Evolutionary conservation across 2,329 filamentous ascomycete species (phyloP).

Genomic region (Trichophyton schoenleinii): DNA sequence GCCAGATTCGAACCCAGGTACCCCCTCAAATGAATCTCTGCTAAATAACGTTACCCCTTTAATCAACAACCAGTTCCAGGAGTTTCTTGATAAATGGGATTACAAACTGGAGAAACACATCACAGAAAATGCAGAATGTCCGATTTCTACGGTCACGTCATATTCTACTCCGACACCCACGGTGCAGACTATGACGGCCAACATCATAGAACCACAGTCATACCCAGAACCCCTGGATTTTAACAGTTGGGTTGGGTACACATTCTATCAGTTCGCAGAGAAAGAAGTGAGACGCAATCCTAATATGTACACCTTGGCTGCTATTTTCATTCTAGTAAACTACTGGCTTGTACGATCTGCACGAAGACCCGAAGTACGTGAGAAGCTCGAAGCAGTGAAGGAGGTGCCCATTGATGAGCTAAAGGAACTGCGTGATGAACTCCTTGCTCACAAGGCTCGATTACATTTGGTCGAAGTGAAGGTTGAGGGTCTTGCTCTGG

Average conservation of each 20-base stretch:
- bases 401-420: background rate
- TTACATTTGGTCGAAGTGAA: background rate
- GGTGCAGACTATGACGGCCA: background rate
- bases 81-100: background rate
- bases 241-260: slow-evolving; percentile 6
- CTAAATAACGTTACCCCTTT: background rate
- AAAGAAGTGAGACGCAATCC: slow-evolving; percentile 5
- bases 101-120: background rate
- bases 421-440: background rate
- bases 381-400: background rate
- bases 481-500: background rate
- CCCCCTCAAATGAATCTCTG: background rate
- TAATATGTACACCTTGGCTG: slow-evolving; percentile 6
- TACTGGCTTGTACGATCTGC: background rate
- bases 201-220: background rate
- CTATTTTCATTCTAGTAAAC: background rate
- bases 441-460: background rate
- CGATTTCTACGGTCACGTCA: background rate
- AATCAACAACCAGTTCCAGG: background rate
- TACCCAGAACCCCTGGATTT: slow-evolving; percentile 1
- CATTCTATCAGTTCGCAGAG: background rate
- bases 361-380: background rate
- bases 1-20: background rate
- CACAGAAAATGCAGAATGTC: background rate
- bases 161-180: background rate